phyloP scores from a whole-genome alignment of 768 basidiomycete species.

The Russula abietina region DNA sequence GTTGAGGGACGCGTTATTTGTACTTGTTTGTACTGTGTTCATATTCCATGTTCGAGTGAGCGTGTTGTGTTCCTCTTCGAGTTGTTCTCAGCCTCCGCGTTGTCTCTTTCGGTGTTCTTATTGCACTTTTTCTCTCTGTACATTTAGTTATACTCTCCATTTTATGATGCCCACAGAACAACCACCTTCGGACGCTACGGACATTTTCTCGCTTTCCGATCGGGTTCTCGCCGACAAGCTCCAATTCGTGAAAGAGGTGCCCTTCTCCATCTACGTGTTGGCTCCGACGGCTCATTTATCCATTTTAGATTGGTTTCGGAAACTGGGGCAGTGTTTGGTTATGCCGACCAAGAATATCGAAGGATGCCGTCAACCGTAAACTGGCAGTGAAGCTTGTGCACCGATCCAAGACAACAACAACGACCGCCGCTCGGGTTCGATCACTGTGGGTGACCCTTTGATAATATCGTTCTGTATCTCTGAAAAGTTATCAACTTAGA shows the following conservation, averaged over 20 bases:
- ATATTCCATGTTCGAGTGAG: constrained; percentile 2
- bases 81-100: constrained; percentile 4
- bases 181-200: constrained; percentile 37
- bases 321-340: constrained; percentile 94
- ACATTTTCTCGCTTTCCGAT: constrained; percentile 74
- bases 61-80: background rate
- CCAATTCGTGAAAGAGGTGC: constrained; percentile 69
- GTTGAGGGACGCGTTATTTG: constrained; percentile 19
- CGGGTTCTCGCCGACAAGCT: constrained; percentile 62
- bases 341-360: constrained; percentile 53
- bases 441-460: constrained; percentile 56
- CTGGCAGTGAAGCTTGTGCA: constrained; percentile 94
- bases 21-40: constrained; percentile 17
- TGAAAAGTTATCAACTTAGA: constrained; percentile 35
- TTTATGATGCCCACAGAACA: constrained; percentile 30
- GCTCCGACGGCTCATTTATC: constrained; percentile 8
- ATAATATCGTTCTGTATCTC: background rate
- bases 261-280: constrained; percentile 21
- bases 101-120: background rate
- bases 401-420: constrained; percentile 70
- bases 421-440: constrained; percentile 82
- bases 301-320: constrained; percentile 70
- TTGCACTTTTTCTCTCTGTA: constrained; percentile 11
- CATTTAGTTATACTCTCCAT: constrained; percentile 18
- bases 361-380: constrained; percentile 40